These are phyloP conservation scores for Blastomyces percursus DNA, from an alignment of 2,329 filamentous ascomycete genomes.

Conservation along the genomic window DNA sequence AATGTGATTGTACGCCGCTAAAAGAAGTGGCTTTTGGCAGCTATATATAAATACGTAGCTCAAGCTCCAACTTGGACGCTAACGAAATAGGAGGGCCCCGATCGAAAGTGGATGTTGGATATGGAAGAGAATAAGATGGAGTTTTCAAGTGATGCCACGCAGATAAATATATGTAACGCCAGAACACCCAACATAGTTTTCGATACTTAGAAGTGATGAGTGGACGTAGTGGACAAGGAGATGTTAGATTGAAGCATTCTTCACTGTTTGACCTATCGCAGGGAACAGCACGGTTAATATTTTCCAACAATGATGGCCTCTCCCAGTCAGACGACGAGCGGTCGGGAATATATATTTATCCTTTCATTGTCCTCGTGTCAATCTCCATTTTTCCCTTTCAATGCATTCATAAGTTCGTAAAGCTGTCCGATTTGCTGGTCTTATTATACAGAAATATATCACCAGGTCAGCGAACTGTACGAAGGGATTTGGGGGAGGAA, in stretches of 20 bases:
- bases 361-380: slow-evolving; percentile 7
- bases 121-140: not conserved
- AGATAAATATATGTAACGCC: not conserved
- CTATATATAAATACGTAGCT: not conserved
- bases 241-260: not conserved
- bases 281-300: not conserved
- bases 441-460: slow-evolving; percentile 27
- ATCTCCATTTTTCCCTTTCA: slow-evolving; percentile 43
- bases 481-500: not conserved
- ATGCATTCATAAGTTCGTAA: slow-evolving; percentile 86
- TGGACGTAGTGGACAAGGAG: not conserved
- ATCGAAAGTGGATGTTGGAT: slow-evolving; percentile 1
- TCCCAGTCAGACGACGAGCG: not conserved
- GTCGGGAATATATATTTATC: not conserved
- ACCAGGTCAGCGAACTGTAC: not conserved
- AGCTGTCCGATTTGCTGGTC: slow-evolving; percentile 89
- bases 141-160: not conserved
- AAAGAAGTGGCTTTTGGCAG: not conserved
- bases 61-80: not conserved
- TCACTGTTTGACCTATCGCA: slow-evolving; percentile 1
- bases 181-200: not conserved
- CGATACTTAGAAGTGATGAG: slow-evolving; percentile 1
- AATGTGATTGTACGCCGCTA: not conserved
- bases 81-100: slow-evolving; percentile 5
- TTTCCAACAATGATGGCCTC: not conserved